Percentiles rank a stretch among this genome's conserved stretches.
These are phyloP conservation scores for Epichloe coenophiala DNA, from an alignment of 2,329 filamentous ascomycete genomes.

Conservation along the genomic window DNA sequence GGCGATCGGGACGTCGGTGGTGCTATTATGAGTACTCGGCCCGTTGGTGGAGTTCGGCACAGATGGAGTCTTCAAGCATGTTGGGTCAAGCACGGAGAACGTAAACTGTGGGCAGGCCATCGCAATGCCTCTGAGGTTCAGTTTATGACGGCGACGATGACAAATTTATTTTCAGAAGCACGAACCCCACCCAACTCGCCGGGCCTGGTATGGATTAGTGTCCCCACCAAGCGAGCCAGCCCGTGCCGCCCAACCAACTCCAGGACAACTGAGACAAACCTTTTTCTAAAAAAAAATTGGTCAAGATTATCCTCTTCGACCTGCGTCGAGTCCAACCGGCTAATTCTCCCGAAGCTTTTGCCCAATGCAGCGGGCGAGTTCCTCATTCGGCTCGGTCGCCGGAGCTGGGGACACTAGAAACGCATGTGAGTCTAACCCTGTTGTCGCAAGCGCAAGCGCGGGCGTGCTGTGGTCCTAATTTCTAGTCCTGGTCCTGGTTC, in stretches of 20 bases:
- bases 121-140: not conserved
- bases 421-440: not conserved
- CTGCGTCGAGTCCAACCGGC: not conserved
- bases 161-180: no score
- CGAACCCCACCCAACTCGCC: no score
- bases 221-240: not conserved
- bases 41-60: not conserved
- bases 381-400: constrained; percentile 6
- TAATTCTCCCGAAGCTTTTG: not conserved
- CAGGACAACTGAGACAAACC: not conserved
- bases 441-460: not conserved
- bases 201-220: no score
- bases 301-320: not conserved
- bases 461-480: not conserved
- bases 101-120: not conserved
- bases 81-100: not conserved
- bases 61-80: not conserved
- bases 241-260: no score
- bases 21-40: not conserved
- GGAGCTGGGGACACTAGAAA: not conserved
- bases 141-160: not conserved
- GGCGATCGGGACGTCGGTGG: not conserved
- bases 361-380: not conserved
- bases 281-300: no score
- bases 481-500: no score